Evolutionary conservation across 1,284 basidiomycete genomes (phyloP), one percentile per base, ranked within the genome.

Genomic region (Malassezia caprae): DNA sequence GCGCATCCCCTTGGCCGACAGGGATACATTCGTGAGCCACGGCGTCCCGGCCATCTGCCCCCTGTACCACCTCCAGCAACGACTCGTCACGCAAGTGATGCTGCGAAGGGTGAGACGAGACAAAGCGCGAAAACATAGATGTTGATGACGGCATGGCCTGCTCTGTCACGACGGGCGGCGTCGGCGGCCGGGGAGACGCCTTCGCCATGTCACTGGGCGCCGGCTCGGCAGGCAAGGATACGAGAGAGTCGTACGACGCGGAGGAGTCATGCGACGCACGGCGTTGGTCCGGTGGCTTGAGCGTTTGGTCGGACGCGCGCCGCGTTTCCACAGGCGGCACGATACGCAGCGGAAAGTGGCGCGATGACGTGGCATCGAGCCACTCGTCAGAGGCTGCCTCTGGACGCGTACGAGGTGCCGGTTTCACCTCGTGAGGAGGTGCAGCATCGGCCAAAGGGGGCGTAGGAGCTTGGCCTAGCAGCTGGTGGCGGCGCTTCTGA

Each of bases 1-100:
- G 39, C 2, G 53, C 46, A 42, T 71, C 63, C 19, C 69, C 70
- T 8, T 17, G 41, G 19, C 54, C 54, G 7, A 56, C 54, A 7
- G 54, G 48, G 3, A 56, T 31, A 11, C 28, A 12, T 10, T 45
- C 41, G 31, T 31, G 39, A 26, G 39, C 45, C 8, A 37, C 35
- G 6, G 41, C 17, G 2, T 24, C 27, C 23, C 10, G 17, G 19
- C 37, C 19, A 39, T 39, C 19, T 21, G 17, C 17, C 19, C 4
- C 19, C 10, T 39, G 37, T 21, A 6, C 19, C 8, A 39, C 19
- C 4, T 39, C 37, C 8, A 39, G 37, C 15, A 39, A 21, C 1
- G 37, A 39, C 10, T 10, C 37, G 3, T 21, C 19, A 4, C 15
- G 19, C 8, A 19, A 15, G 37, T 8, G 44, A 10, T 12, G 44